These are phyloP conservation scores for Lasiodiplodia sp. DNA, from an alignment of 2,329 filamentous ascomycete genomes.

Conservation along the genomic window DNA sequence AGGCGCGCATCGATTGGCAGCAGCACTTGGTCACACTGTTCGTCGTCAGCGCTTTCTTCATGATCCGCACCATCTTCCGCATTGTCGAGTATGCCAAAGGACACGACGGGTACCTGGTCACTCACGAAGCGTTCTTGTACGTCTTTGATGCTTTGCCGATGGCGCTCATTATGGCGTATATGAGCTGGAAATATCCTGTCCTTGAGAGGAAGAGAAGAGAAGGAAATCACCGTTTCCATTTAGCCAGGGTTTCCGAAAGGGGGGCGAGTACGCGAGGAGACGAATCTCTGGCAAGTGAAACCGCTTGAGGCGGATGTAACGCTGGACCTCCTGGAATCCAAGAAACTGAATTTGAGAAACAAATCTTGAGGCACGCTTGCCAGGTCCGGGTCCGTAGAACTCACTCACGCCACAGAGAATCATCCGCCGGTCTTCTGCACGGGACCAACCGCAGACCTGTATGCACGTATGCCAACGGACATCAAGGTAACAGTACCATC, in stretches of 20 bases:
- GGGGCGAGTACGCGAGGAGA: neutral
- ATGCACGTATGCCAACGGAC: no score
- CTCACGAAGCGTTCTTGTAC: neutral
- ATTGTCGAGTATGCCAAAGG: neutral
- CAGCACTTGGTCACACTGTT: neutral
- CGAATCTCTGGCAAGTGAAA: neutral
- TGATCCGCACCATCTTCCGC: constrained; percentile 1
- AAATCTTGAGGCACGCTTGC: no score
- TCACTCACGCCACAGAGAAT: no score
- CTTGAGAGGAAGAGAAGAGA: neutral
- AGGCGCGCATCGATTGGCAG: neutral
- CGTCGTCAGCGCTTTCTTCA: neutral
- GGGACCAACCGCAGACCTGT: no score
- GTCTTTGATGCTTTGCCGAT: neutral
- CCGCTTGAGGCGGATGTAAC: neutral
- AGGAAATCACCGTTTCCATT: neutral
- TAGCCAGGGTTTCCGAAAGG: neutral
- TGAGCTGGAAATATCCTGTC: neutral
- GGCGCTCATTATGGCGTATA: neutral
- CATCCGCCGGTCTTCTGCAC: no score
- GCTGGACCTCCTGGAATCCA: no score
- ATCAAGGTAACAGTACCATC: no score
- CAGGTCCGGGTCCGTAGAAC: no score
- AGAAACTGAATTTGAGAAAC: no score
- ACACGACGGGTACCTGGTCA: neutral